A percentile compares a stretch with the other conserved stretches of the same genome.
Evolutionary conservation across 352 stramenopile genomes (phyloP).

Genomic region (Phytophthora rubi): DNA sequence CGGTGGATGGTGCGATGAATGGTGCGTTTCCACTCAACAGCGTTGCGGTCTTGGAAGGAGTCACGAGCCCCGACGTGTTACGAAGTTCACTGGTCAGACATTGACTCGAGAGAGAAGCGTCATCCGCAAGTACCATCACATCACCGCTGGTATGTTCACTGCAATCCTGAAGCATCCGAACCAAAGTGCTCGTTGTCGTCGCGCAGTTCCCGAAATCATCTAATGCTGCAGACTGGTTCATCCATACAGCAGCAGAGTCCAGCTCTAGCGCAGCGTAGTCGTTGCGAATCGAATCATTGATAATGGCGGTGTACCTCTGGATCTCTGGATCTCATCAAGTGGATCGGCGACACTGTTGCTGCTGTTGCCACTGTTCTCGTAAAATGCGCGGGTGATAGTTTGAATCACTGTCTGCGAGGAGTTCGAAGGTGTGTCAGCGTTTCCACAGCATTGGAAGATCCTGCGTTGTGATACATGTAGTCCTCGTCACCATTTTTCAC

Average conservation of each 20-base stretch:
- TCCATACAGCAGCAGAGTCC: conserved; percentile 36
- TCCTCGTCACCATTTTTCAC: conserved; percentile 28
- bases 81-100: conserved; percentile 26
- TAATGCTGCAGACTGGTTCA: conserved; percentile 33
- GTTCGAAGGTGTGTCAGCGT: not conserved
- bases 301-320: conserved; percentile 34
- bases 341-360: conserved; percentile 31
- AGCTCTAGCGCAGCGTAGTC: conserved; percentile 36
- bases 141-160: conserved; percentile 3
- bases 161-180: conserved; percentile 44
- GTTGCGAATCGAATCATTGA: conserved; percentile 42
- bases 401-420: conserved; percentile 24
- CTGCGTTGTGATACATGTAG: conserved; percentile 4
- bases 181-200: conserved; percentile 36
- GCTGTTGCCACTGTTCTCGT: conserved; percentile 39
- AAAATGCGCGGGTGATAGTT: conserved; percentile 30
- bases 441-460: conserved; percentile 21
- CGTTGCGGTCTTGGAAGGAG: conserved; percentile 14
- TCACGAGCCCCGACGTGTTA: conserved; percentile 17
- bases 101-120: conserved; percentile 32
- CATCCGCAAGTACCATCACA: conserved; percentile 3
- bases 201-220: conserved; percentile 28
- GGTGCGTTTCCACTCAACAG: conserved; percentile 26
- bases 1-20: conserved; percentile 25
- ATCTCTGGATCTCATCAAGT: no score